These are phyloP conservation scores for Cordyceps javanica DNA, from an alignment of 2,329 filamentous ascomycete genomes.

Conservation along the genomic window DNA sequence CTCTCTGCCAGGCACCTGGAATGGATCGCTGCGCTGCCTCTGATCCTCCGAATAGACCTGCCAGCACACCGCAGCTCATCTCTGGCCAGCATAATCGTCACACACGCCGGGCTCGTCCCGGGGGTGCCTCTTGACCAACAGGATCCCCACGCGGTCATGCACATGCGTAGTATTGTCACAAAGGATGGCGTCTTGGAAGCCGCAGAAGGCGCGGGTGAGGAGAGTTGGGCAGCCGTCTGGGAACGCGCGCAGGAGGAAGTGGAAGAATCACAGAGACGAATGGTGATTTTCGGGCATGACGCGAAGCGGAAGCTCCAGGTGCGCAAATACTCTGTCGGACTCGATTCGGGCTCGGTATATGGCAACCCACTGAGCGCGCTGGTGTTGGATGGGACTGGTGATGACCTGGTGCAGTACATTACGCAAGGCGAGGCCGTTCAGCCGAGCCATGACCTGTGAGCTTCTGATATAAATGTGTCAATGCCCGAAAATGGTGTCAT, in stretches of 20 bases:
- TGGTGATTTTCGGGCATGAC: conserved; percentile 81
- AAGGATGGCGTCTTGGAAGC: conserved; percentile 33
- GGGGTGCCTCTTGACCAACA: conserved; percentile 60
- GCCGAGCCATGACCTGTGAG: no score
- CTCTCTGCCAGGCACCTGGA: not conserved
- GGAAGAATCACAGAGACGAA: conserved; percentile 29
- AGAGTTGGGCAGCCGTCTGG: conserved; percentile 17
- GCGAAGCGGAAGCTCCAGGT: conserved; percentile 55
- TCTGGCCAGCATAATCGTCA: conserved; percentile 42
- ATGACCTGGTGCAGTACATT: conserved; percentile 1
- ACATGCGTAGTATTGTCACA: conserved; percentile 65
- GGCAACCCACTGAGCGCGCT: conserved; percentile 37
- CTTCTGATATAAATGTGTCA: no score
- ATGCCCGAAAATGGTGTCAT: no score
- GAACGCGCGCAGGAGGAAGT: conserved; percentile 20
- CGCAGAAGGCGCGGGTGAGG: conserved; percentile 6
- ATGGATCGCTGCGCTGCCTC: not conserved
- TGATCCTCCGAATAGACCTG: not conserved
- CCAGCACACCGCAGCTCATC: not conserved
- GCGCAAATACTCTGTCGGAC: conserved; percentile 65
- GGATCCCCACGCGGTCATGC: conserved; percentile 74
- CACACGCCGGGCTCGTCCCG: conserved; percentile 77
- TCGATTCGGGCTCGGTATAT: conserved; percentile 74
- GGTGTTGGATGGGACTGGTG: not conserved
- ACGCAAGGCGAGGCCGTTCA: conserved; percentile 12